phyloP scores from a whole-genome alignment of 371 early-diverging fungal genomes.

The Mucor lusitanicus region DNA sequence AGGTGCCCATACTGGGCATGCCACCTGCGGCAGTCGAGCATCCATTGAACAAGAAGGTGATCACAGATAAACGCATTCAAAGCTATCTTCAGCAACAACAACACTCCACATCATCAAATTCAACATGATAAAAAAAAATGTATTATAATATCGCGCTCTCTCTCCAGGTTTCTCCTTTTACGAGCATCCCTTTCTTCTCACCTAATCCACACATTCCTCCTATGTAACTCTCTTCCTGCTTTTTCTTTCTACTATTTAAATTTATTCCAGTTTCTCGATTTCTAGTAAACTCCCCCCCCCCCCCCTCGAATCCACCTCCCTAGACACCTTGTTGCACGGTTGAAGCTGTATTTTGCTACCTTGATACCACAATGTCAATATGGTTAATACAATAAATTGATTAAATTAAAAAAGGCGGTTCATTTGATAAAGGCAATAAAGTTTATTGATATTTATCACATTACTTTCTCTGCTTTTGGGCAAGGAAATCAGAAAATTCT shows the following conservation, averaged over 20 bases:
- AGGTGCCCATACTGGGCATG: slow-evolving; percentile 17
- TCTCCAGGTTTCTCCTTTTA: neutral
- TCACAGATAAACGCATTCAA: slow-evolving; percentile 40
- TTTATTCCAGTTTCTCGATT: neutral
- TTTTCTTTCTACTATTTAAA: neutral
- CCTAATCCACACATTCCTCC: neutral
- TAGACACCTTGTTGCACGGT: no score
- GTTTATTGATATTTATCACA: neutral
- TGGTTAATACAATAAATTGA: no score
- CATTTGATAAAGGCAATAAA: neutral
- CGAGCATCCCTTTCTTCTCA: neutral
- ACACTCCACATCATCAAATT: slow-evolving; percentile 2
- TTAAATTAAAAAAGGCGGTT: no score
- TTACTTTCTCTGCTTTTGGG: slow-evolving; percentile 55
- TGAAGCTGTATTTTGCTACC: no score
- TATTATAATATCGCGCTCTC: slow-evolving; percentile 1
- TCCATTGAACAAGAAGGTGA: slow-evolving; percentile 35
- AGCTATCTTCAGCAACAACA: slow-evolving; percentile 28
- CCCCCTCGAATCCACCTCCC: neutral
- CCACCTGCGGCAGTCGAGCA: slow-evolving; percentile 21
- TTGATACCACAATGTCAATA: no score
- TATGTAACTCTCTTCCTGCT: neutral
- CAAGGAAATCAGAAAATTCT: slow-evolving; percentile 90
- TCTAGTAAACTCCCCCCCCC: neutral
- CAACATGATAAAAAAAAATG: neutral